Base-by-base conservation (phyloP, 2,329 filamentous ascomycete species). In the Diaporthe humulicola region DNA sequence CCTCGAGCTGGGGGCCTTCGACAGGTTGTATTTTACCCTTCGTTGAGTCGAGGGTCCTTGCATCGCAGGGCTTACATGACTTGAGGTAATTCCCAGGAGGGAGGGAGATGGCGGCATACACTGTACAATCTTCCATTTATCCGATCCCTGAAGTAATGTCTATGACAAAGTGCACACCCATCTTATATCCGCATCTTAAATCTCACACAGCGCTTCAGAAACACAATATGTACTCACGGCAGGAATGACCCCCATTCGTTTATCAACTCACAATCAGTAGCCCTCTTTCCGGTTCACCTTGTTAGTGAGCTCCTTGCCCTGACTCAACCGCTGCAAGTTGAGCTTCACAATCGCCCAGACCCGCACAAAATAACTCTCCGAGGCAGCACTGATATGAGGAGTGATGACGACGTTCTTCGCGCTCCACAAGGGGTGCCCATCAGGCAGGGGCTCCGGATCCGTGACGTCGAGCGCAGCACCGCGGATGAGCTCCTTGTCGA, bases 381-480 rank as follows among this genome's bases (percentile, higher is more conserved):
- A 87, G 8, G 76, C 77, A 0, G 85, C 86, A 67, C 87, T 88
- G 15, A 89, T 81, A 76, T 89, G 88, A 22, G 88, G 88, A 30
- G 87, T 88, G 60, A 96, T 89, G 70, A 93, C 88, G 22, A 93
- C 86, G 81, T 95, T 95, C 75, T 90, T 89, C 19, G 92, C 86
- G 36, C 86, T 88, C 94, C 94, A 96, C 69, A 96, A 83, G 76
- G 90, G 88, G 80, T 94, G 90, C 6, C 92, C 90, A 3, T 87
- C 83, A 0, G 93, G 93, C 76, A 96, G 81, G 0, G 94, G 94
- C 82, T 96, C 94, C 0, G 94, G 94, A 75, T 96, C 93, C 2
- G 94, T 93, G 1, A 96, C 94, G 80, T 96, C 94, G 54, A 96
- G 83, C 1, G 93, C 93, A 0, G 94, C 94, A 40, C 94, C 94